Evolutionary conservation across 306 rosid genomes (phyloP).

Genomic region (Malus sylvestris): DNA sequence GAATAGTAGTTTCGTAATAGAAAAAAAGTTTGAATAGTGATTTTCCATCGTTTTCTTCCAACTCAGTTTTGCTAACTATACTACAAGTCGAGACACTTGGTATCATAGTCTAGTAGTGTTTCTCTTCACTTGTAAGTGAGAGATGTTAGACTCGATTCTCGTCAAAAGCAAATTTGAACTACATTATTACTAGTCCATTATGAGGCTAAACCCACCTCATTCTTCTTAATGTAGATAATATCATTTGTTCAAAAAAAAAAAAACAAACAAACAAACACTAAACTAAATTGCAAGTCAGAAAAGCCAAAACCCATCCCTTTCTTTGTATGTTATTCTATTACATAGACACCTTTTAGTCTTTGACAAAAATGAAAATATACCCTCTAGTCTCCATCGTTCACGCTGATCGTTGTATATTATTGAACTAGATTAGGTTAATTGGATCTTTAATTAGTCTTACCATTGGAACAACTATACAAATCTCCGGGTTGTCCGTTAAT

Average conservation of each 20-base stretch:
- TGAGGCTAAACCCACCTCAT: rapidly evolving
- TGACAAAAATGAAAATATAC: no score
- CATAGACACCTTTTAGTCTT: not conserved
- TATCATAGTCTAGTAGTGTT: no score
- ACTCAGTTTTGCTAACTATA: no score
- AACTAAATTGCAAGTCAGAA: not conserved
- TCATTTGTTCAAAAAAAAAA: no score
- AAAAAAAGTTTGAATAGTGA: not conserved
- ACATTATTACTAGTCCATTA: no score
- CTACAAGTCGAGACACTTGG: not conserved
- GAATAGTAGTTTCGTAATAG: not conserved
- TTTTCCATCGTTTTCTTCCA: not conserved
- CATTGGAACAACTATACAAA: slow-evolving; percentile 4
- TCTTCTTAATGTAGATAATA: no score
- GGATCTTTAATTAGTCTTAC: not conserved
- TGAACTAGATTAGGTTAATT: not conserved
- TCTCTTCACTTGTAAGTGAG: no score
- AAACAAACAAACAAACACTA: not conserved
- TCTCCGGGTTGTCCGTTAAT: slow-evolving; percentile 33
- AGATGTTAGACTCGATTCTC: no score
- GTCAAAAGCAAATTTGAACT: no score
- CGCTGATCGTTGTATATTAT: not conserved
- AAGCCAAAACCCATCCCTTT: not conserved
- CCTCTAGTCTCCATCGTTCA: not conserved
- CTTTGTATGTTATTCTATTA: not conserved